phyloP scores from a whole-genome alignment of 306 rosid genomes.

The Casuarina equisetifolia region DNA sequence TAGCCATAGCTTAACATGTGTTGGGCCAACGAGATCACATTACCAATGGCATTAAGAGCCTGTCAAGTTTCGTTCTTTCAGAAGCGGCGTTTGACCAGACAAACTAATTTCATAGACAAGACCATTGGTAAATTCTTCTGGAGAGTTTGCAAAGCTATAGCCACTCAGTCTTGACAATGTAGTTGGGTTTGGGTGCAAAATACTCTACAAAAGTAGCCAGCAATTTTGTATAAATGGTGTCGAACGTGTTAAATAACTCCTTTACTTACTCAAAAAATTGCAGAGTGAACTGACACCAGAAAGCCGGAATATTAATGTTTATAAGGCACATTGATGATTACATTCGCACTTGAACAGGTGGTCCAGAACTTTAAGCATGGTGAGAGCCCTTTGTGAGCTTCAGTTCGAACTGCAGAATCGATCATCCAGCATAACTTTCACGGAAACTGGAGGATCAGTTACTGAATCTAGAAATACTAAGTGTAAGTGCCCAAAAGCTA shows the following conservation, averaged over 20 bases:
- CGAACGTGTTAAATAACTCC: neutral
- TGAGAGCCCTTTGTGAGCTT: slow-evolving; percentile 53
- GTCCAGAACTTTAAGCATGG: slow-evolving; percentile 56
- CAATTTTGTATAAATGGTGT: neutral
- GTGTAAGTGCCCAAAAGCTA: slow-evolving; percentile 11
- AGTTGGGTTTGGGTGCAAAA: neutral
- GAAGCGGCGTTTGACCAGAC: neutral
- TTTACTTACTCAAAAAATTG: neutral
- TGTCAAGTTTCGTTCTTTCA: neutral
- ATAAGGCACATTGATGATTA: neutral
- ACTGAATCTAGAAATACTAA: neutral
- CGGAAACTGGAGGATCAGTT: neutral
- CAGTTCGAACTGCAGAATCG: slow-evolving; percentile 45
- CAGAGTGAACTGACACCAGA: neutral
- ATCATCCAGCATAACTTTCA: neutral
- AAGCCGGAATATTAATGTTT: neutral
- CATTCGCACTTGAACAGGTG: slow-evolving; percentile 34
- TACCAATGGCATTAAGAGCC: neutral
- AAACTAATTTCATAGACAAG: neutral
- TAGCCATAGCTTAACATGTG: neutral
- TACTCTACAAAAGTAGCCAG: neutral
- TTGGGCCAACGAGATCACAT: neutral
- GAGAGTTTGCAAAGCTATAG: neutral
- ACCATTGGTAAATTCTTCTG: neutral
- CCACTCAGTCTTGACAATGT: neutral